Conservation (phyloP, 768 basidiomycete species). For the Glaciozyma martinii region DNA sequence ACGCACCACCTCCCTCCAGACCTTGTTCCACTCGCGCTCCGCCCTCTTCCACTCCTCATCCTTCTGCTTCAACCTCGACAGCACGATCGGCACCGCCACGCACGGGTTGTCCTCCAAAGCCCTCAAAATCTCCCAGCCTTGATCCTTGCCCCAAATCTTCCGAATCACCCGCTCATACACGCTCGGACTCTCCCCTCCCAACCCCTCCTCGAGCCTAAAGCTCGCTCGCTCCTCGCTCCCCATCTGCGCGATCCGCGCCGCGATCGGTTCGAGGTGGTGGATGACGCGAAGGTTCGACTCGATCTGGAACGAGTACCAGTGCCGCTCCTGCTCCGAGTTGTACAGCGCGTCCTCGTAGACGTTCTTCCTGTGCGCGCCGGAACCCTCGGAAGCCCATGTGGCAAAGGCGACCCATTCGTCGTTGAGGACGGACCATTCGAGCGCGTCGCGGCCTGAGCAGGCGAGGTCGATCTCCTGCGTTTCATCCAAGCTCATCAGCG, state of each 20-base stretch:
- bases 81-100: slow-evolving; percentile 82
- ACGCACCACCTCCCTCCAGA: slow-evolving; percentile 79
- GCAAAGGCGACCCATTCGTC: slow-evolving; percentile 60
- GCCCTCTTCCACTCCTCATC: slow-evolving; percentile 94
- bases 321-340: slow-evolving; percentile 96
- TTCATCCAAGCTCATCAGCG: slow-evolving; percentile 5
- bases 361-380: slow-evolving; percentile 94
- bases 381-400: slow-evolving; percentile 60
- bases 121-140: slow-evolving; percentile 62
- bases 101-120: slow-evolving; percentile 85
- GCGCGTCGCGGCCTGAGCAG: slow-evolving; percentile 87
- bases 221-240: slow-evolving; percentile 67
- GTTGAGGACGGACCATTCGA: slow-evolving; percentile 91
- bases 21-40: slow-evolving; percentile 89
- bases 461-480: slow-evolving; percentile 74
- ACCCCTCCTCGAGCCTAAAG: slow-evolving; percentile 72
- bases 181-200: slow-evolving; percentile 73
- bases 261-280: slow-evolving; percentile 76
- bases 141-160: slow-evolving; percentile 81
- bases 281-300: slow-evolving; percentile 84
- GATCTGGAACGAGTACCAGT: slow-evolving; percentile 92
- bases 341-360: slow-evolving; percentile 89
- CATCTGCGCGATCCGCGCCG: slow-evolving; percentile 77
- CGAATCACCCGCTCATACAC: slow-evolving; percentile 88
- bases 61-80: slow-evolving; percentile 81